These are phyloP conservation scores for Candida xyloterini DNA, from an alignment of 805 yeast species.

Conservation along the genomic window DNA sequence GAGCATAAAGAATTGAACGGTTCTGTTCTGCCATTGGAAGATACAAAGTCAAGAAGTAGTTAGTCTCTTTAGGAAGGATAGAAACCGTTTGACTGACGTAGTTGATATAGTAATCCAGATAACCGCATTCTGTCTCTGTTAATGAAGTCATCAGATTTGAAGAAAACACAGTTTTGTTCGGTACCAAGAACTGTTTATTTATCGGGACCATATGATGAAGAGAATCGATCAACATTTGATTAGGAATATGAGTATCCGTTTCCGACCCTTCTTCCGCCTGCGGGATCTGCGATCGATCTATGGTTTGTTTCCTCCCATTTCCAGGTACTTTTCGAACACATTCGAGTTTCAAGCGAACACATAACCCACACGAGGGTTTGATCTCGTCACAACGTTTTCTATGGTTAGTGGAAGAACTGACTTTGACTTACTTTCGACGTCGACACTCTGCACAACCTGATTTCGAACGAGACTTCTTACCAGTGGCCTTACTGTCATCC, in stretches of 20 bases:
- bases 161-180: conserved; percentile 6
- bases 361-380: conserved; percentile 42
- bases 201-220: not conserved
- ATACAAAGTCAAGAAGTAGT: conserved; percentile 49
- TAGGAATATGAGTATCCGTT: not conserved
- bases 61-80: conserved; percentile 45
- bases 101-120: conserved; percentile 46
- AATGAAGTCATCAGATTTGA: conserved; percentile 12
- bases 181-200: not conserved
- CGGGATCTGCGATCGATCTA: not conserved
- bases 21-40: conserved; percentile 51
- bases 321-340: conserved; percentile 27
- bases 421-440: conserved; percentile 15
- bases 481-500: conserved; percentile 13
- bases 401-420: conserved; percentile 1
- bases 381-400: conserved; percentile 45
- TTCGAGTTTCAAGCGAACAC: conserved; percentile 29
- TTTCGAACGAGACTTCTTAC: conserved; percentile 16
- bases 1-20: conserved; percentile 43
- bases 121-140: conserved; percentile 16
- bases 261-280: not conserved
- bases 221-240: not conserved
- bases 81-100: conserved; percentile 47
- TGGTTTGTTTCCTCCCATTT: conserved; percentile 6
- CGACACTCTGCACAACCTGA: conserved; percentile 20